Conservation (phyloP, 176 grass and related monocot genomes). For the Areca catechu region DNA sequence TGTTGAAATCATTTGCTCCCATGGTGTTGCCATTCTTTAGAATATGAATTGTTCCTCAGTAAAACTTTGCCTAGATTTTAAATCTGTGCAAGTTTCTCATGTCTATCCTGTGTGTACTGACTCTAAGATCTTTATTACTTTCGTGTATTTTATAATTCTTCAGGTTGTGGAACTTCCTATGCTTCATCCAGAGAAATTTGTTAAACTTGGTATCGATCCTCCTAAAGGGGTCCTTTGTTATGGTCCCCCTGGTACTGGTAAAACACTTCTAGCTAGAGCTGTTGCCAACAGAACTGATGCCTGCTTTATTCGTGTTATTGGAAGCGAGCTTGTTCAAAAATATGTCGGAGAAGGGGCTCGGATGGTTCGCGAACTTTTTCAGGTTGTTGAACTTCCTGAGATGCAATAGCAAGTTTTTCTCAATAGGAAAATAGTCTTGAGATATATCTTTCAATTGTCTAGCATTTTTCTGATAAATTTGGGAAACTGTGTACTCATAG, state of each 20-base stretch:
- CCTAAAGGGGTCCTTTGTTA: slow-evolving; percentile 37
- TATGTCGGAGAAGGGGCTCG: slow-evolving; percentile 17
- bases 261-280: slow-evolving; percentile 36
- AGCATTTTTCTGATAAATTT: too few relatives aligned
- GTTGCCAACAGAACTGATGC: slow-evolving; percentile 36
- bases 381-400: not conserved
- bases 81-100: too few relatives aligned
- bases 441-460: too few relatives aligned
- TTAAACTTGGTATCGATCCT: slow-evolving; percentile 20
- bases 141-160: not conserved
- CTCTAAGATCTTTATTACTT: too few relatives aligned
- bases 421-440: too few relatives aligned
- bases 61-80: too few relatives aligned
- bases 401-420: too few relatives aligned
- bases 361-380: slow-evolving; percentile 38
- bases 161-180: slow-evolving; percentile 37
- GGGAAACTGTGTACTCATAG: not conserved
- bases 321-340: slow-evolving; percentile 17
- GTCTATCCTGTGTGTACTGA: too few relatives aligned
- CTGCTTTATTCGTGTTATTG: slow-evolving; percentile 29
- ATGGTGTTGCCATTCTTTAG: too few relatives aligned
- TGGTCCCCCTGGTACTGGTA: slow-evolving; percentile 22
- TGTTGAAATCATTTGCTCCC: too few relatives aligned
- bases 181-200: slow-evolving; percentile 36
- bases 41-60: too few relatives aligned